Evolutionary conservation across 306 rosid genomes (phyloP), one percentile per base, ranked within the genome.

Genomic region (Vigna unguiculata): DNA sequence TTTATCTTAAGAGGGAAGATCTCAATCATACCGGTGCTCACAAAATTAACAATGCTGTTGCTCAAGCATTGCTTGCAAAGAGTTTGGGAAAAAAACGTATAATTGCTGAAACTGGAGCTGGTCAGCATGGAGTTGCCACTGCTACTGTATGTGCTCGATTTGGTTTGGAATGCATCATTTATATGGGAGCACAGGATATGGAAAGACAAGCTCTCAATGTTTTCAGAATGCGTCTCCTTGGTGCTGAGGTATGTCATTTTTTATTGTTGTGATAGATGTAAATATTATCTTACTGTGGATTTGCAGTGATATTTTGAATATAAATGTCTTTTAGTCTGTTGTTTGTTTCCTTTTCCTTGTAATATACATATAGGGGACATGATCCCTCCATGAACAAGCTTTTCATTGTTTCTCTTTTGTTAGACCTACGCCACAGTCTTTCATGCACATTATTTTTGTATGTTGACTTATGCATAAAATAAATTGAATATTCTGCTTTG

Each of bases 141-240:
- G 98, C 98, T 20, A 95, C 97, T 21, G 98, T 90, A 16, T 95
- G 98, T 80, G 97, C 98, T 66, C 85, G 98, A 72, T 92, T 95
- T 77, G 98, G 97, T 21, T 77, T 95, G 82, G 83, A 89, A 20
- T 95, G 98, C 81, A 83, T 95, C 57, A 83, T 95, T 83, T 95
- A 92, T 79, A 95, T 92, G 98, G 98, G 98, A 2, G 98, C 98
- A 5, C 97, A 92, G 76, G 97, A 95, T 76, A 95, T 95, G 98
- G 98, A 92, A 65, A 89, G 98, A 69, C 98, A 95, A 70, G 77
- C 98, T 1, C 98, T 95, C 57, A 95, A 95, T 85, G 98, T 92
- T 64, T 95, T 95, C 87, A 86, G 98, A 78, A 92, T 95, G 98
- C 90, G 83, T 55, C 98, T 95, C 72, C 97, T 95, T 58, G 98